phyloP scores from a whole-genome alignment of 805 yeast genomes.

The Spathaspora gorwiae region DNA sequence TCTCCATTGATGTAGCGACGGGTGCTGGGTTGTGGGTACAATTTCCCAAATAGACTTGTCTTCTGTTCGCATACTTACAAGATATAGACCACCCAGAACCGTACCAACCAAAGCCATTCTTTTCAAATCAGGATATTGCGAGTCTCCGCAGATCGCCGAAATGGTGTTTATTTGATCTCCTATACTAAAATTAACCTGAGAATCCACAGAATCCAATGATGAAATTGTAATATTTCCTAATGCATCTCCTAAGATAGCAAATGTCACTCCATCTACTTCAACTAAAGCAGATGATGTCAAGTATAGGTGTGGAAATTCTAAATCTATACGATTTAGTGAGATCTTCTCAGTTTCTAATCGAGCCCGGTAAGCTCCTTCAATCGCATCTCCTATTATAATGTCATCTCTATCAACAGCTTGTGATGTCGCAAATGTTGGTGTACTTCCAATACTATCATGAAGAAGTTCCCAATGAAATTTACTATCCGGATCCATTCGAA shows the following conservation, averaged over 20 bases:
- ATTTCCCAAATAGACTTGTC: neutral
- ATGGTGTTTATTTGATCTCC: conserved; percentile 7
- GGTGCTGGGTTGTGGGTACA: neutral
- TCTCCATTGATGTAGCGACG: neutral
- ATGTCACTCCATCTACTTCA: neutral
- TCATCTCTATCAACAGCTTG: neutral
- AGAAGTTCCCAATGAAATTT: neutral
- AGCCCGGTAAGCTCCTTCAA: neutral
- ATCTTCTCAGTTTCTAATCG: neutral
- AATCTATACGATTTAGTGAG: neutral
- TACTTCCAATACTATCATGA: neutral
- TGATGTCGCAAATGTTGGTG: neutral
- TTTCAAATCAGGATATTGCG: neutral
- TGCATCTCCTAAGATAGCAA: conserved; percentile 4
- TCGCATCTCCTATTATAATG: neutral
- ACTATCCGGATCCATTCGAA: neutral
- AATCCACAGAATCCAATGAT: neutral
- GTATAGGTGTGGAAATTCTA: neutral
- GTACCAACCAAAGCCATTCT: conserved; percentile 4
- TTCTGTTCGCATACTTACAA: neutral
- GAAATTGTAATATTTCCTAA: conserved; percentile 2
- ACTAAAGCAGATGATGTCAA: neutral
- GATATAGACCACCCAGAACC: conserved; percentile 8
- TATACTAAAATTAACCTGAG: neutral
- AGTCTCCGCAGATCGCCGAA: neutral